Percentiles rank a stretch among this genome's conserved stretches.
Conservation (phyloP, 345 rosid species). For the Acer yangbiense region DNA sequence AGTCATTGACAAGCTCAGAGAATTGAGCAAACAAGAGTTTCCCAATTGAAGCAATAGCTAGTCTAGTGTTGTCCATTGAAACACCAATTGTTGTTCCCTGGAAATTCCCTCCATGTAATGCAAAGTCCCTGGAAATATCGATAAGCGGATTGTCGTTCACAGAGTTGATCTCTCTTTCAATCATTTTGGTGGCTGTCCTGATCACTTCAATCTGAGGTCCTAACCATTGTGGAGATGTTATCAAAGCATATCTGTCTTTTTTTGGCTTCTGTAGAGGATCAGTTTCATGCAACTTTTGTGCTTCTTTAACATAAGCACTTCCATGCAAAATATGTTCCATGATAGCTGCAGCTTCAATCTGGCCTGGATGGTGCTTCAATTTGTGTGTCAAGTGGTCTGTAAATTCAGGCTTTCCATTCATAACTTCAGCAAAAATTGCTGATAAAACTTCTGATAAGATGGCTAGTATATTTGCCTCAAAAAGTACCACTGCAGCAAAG, state of each 20-base stretch:
- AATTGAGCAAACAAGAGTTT: slow-evolving; percentile 82
- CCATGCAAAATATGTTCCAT: slow-evolving; percentile 79
- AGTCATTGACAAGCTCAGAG: slow-evolving; percentile 75
- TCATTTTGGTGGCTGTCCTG: slow-evolving; percentile 60
- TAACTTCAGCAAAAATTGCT: slow-evolving; percentile 67
- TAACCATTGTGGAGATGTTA: slow-evolving; percentile 82
- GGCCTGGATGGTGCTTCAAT: slow-evolving; percentile 79
- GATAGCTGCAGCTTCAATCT: slow-evolving; percentile 80
- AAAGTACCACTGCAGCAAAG: slow-evolving; percentile 66
- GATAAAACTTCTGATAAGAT: slow-evolving; percentile 63
- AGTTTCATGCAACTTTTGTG: slow-evolving; percentile 58
- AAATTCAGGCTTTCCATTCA: slow-evolving; percentile 79
- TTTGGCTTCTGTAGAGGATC: slow-evolving; percentile 78
- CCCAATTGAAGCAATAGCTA: slow-evolving; percentile 70
- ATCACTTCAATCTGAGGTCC: slow-evolving; percentile 85
- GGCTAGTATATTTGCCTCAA: slow-evolving; percentile 50
- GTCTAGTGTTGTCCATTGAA: slow-evolving; percentile 73
- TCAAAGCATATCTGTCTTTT: slow-evolving; percentile 69
- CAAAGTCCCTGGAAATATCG: slow-evolving; percentile 69
- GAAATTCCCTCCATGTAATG: slow-evolving; percentile 80
- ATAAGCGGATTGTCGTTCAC: slow-evolving; percentile 78
- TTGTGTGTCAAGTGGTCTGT: slow-evolving; percentile 74
- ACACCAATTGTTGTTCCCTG: slow-evolving; percentile 91
- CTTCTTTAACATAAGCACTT: slow-evolving; percentile 58
- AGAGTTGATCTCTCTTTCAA: slow-evolving; percentile 78